These are phyloP conservation scores for Umbelopsis isabellina DNA, from an alignment of 192 early-diverging fungal genomes.

Conservation along the genomic window DNA sequence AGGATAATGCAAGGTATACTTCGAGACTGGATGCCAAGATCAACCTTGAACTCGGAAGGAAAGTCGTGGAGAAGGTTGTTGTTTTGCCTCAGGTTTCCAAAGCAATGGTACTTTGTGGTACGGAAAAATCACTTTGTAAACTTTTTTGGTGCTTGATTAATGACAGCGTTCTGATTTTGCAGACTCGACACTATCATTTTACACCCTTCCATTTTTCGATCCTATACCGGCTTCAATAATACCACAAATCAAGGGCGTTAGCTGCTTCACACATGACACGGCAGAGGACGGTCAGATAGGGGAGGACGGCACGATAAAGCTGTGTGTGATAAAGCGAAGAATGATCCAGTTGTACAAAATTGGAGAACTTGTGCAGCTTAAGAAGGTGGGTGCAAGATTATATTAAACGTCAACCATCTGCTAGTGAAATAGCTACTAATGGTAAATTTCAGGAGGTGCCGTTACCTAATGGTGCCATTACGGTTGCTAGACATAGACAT, in stretches of 20 bases:
- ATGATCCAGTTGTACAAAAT: constrained; percentile 51
- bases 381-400: constrained; percentile 39
- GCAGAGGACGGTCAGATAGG: constrained; percentile 48
- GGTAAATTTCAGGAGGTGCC: constrained; percentile 50
- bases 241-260: constrained; percentile 58
- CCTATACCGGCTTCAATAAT: constrained; percentile 42
- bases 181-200: constrained; percentile 74
- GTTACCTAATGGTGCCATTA: constrained; percentile 63
- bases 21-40: constrained; percentile 47
- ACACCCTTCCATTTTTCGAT: constrained; percentile 55
- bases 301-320: constrained; percentile 52
- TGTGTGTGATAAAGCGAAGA: constrained; percentile 55
- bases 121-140: constrained; percentile 14
- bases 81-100: constrained; percentile 64
- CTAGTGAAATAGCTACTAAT: too few species aligned
- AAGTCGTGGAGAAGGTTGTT: constrained; percentile 63
- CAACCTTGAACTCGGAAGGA: constrained; percentile 60
- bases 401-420: not conserved
- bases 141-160: not conserved
- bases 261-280: constrained; percentile 59
- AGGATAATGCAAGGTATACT: constrained; percentile 27
- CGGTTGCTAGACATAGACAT: constrained; percentile 54
- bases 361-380: constrained; percentile 40
- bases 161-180: not conserved
- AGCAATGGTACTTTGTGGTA: constrained; percentile 73